Percentiles rank a stretch among this genome's conserved stretches.
phyloP scores from a whole-genome alignment of 192 early-diverging fungal species.

The Mortierella hygrophila region DNA sequence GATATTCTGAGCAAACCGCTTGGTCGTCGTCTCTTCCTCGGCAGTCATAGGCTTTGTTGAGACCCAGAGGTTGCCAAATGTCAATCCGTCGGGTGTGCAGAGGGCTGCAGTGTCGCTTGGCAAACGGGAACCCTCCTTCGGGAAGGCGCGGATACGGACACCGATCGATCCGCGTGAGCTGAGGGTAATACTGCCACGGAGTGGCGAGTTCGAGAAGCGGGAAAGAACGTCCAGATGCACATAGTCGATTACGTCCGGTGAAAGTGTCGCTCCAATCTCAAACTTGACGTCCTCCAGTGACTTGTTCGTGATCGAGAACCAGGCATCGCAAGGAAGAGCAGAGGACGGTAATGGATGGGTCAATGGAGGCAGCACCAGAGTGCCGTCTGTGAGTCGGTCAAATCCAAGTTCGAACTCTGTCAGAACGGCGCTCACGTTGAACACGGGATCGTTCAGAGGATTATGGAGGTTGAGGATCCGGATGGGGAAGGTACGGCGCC shows the following conservation, averaged over 20 bases:
- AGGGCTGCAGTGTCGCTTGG: slow-evolving; percentile 66
- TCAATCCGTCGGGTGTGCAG: slow-evolving; percentile 72
- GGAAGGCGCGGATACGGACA: slow-evolving; percentile 73
- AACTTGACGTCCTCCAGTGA: slow-evolving; percentile 84
- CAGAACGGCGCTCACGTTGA: slow-evolving; percentile 67
- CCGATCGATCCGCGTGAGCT: slow-evolving; percentile 77
- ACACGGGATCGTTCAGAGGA: slow-evolving; percentile 65
- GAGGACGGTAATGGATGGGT: slow-evolving; percentile 70
- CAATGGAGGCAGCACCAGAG: slow-evolving; percentile 79
- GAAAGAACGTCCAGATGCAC: slow-evolving; percentile 82
- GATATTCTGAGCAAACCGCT: slow-evolving; percentile 70
- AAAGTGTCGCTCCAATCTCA: slow-evolving; percentile 76
- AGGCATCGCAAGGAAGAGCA: slow-evolving; percentile 79
- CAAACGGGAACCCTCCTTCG: slow-evolving; percentile 73
- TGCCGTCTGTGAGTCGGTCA: slow-evolving; percentile 76
- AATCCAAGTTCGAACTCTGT: slow-evolving; percentile 82
- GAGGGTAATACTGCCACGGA: slow-evolving; percentile 75
- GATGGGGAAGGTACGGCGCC: slow-evolving; percentile 64
- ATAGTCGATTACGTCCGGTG: slow-evolving; percentile 70
- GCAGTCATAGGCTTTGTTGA: slow-evolving; percentile 61
- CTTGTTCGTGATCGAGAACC: slow-evolving; percentile 85
- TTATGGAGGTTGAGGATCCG: slow-evolving; percentile 76
- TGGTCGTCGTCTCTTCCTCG: slow-evolving; percentile 54
- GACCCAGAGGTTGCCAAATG: slow-evolving; percentile 78
- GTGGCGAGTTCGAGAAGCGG: slow-evolving; percentile 84